Conservation (phyloP, 768 basidiomycete species). For the Daedaleopsis nitida region DNA sequence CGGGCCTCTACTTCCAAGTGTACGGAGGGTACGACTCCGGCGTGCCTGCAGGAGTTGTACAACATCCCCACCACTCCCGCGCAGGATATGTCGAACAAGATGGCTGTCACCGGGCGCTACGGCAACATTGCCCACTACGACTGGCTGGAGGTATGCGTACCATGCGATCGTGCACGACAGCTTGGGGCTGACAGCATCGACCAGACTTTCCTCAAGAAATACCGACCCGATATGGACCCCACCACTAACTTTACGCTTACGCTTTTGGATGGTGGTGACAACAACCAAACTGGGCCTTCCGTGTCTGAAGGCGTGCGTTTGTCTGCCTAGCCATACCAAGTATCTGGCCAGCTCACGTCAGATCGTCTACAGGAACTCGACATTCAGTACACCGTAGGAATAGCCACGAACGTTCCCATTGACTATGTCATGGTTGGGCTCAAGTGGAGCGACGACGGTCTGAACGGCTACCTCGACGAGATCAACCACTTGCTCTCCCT, state of each 20-base stretch:
- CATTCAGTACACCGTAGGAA: constrained; percentile 32
- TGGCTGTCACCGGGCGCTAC: constrained; percentile 35
- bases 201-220: constrained; percentile 49
- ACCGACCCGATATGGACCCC: constrained; percentile 17
- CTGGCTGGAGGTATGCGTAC: constrained; percentile 2
- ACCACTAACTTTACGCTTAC: constrained; percentile 21
- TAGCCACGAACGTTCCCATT: constrained; percentile 30
- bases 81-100: constrained; percentile 22
- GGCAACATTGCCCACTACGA: constrained; percentile 30
- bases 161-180: no score
- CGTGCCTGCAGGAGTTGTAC: constrained; percentile 33
- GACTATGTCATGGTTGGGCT: constrained; percentile 30
- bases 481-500: constrained; percentile 53
- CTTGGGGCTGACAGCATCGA: constrained; percentile 45
- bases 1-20: constrained; percentile 23
- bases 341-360: neutral
- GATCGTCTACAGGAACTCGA: constrained; percentile 30
- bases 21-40: constrained; percentile 26
- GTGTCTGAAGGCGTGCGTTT: constrained; percentile 60
- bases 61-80: constrained; percentile 26
- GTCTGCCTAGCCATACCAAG: neutral
- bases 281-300: constrained; percentile 46
- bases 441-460: constrained; percentile 21
- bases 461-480: constrained; percentile 42
- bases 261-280: constrained; percentile 55